A percentile compares a stretch with the other conserved stretches of the same genome.
Evolutionary conservation across 148 eudicot species (phyloP).

Genomic region (Vaccinium corymbosum): DNA sequence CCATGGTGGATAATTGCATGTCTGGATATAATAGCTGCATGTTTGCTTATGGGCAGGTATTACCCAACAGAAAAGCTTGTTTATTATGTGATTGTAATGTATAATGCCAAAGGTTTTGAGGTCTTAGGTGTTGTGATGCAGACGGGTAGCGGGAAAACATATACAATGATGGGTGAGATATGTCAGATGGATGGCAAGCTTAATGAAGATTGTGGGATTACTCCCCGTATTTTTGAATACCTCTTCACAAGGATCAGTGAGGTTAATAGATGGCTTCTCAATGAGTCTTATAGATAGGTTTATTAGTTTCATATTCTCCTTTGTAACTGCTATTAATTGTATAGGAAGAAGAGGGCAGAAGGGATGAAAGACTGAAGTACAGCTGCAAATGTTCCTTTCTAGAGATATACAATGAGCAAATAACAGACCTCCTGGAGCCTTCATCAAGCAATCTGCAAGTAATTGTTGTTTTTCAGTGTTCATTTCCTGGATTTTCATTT

Average conservation of each 20-base stretch:
- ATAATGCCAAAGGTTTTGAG: constrained; percentile 11
- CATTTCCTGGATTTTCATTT: not conserved
- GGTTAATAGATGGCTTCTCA: constrained; percentile 24
- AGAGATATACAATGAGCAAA: constrained; percentile 75
- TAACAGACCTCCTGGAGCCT: constrained; percentile 70
- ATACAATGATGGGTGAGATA: constrained; percentile 76
- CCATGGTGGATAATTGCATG: constrained; percentile 82
- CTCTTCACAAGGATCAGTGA: constrained; percentile 48
- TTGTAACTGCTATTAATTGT: not conserved
- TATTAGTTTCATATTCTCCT: constrained; percentile 1
- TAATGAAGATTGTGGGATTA: constrained; percentile 54
- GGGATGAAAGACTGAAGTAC: constrained; percentile 48
- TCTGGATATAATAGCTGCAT: constrained; percentile 78
- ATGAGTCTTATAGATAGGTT: not conserved
- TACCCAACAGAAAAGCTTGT: not conserved
- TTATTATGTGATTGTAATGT: not conserved
- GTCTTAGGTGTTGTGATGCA: constrained; percentile 21
- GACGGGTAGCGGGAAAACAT: constrained; percentile 78
- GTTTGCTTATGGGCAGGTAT: constrained; percentile 76
- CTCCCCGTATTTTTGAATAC: constrained; percentile 63
- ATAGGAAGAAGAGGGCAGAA: constrained; percentile 62
- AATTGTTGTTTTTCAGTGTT: constrained; percentile 1
- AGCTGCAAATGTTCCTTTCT: constrained; percentile 73
- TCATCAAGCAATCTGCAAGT: constrained; percentile 63
- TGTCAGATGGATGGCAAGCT: constrained; percentile 42